phyloP scores from a whole-genome alignment of 192 early-diverging fungal genomes.

The Linnemannia schmuckeri region DNA sequence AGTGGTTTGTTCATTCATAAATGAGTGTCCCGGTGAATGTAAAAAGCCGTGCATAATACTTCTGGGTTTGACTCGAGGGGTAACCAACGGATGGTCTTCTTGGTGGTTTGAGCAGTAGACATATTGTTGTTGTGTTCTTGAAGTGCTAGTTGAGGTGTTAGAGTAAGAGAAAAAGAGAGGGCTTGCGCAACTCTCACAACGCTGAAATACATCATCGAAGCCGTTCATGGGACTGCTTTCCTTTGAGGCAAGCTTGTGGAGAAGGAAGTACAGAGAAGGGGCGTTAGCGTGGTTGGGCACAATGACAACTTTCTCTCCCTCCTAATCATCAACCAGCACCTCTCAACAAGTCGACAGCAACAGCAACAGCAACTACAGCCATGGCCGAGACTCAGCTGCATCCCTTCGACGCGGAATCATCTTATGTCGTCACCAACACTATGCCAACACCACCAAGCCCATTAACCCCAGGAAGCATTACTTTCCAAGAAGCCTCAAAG shows the following conservation, averaged over 20 bases:
- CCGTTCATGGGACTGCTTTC: background rate
- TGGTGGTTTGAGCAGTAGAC: slow-evolving; percentile 14
- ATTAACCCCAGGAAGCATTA: slow-evolving; percentile 19
- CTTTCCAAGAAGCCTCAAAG: background rate
- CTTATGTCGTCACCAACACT: background rate
- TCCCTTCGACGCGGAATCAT: background rate
- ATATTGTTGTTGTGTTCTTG: slow-evolving; percentile 7
- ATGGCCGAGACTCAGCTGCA: background rate
- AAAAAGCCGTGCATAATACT: slow-evolving; percentile 50
- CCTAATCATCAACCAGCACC: background rate
- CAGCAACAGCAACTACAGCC: background rate
- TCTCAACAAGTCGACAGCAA: background rate
- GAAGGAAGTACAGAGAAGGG: background rate
- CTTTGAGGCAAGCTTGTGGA: background rate
- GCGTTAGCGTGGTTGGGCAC: background rate
- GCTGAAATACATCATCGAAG: background rate
- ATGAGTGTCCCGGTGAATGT: background rate
- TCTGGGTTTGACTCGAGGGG: slow-evolving; percentile 93
- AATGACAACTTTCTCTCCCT: background rate
- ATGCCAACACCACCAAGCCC: background rate
- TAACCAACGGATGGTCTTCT: slow-evolving; percentile 75
- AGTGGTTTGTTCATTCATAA: background rate
- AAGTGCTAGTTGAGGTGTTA: slow-evolving; percentile 4
- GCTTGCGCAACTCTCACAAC: background rate
- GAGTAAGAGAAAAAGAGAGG: background rate